These are phyloP conservation scores for Insectozyma bohioensis DNA, from an alignment of 1,139 yeast genomes.

Conservation along the genomic window DNA sequence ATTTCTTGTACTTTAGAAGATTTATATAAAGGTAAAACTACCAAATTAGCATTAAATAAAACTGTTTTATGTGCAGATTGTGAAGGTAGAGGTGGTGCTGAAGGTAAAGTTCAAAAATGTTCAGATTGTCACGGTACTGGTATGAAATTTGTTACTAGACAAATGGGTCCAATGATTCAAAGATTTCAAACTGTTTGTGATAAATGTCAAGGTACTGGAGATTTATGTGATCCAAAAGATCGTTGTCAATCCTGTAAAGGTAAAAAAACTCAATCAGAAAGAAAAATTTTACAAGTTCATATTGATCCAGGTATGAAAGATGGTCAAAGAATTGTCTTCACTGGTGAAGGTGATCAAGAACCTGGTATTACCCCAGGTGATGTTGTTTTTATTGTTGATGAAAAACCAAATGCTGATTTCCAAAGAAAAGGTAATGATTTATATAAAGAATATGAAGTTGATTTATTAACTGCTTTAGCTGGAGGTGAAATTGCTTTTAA, in stretches of 20 bases:
- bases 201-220: constrained; percentile 90
- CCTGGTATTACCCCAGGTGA: constrained; percentile 97
- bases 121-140: constrained; percentile 86
- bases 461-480: constrained; percentile 89
- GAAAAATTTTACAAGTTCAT: constrained; percentile 92
- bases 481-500: constrained; percentile 90
- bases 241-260: constrained; percentile 88
- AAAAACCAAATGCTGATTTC: constrained; percentile 79
- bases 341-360: constrained; percentile 97
- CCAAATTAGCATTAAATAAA: constrained; percentile 91
- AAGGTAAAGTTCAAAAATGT: constrained; percentile 88
- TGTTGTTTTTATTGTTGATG: constrained; percentile 87
- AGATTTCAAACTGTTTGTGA: constrained; percentile 96
- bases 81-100: constrained; percentile 96
- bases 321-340: constrained; percentile 87
- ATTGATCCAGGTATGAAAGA: constrained; percentile 97
- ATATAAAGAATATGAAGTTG: constrained; percentile 82
- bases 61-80: constrained; percentile 85
- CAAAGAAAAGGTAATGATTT: constrained; percentile 90
- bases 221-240: constrained; percentile 82
- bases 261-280: constrained; percentile 82
- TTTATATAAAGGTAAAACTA: constrained; percentile 89
- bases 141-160: constrained; percentile 89
- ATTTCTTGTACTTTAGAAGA: constrained; percentile 87
- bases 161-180: constrained; percentile 99